Evolutionary conservation across 2,329 filamentous ascomycete species (phyloP).

Genomic region (Blastomyces emzantsi): DNA sequence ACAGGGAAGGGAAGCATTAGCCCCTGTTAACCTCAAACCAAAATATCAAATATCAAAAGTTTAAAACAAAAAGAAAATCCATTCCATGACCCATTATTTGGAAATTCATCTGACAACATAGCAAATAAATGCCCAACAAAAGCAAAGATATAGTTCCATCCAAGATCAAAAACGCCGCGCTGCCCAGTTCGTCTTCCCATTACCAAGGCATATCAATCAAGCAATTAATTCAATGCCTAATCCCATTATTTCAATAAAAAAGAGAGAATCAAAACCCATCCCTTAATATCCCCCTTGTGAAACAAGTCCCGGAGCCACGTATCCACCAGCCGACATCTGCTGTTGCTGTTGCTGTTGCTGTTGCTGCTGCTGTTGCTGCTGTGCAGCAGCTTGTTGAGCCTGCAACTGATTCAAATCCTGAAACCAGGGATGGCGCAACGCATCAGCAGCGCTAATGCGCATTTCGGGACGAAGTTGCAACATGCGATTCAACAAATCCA

Average conservation of each 20-base stretch:
- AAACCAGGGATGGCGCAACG: conserved; percentile 90
- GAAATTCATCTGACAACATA: background rate
- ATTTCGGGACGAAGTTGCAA: conserved; percentile 87
- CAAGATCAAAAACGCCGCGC: conserved; percentile 1
- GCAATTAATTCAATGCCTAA: background rate
- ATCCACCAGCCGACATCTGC: conserved; percentile 26
- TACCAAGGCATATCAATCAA: background rate
- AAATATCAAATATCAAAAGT: background rate
- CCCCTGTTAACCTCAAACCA: background rate
- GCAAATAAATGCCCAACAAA: background rate
- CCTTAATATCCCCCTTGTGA: conserved; percentile 16
- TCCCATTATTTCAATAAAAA: background rate
- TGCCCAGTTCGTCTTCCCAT: background rate
- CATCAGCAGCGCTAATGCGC: conserved; percentile 77
- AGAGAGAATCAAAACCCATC: background rate
- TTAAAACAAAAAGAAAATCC: background rate
- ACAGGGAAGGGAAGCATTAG: background rate
- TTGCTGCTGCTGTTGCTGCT: background rate
- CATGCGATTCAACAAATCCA: conserved; percentile 84
- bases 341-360: conserved; percentile 26
- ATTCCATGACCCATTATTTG: background rate
- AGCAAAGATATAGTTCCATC: background rate
- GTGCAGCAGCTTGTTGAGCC: conserved; percentile 32
- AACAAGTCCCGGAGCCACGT: conserved; percentile 29
- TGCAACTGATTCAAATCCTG: conserved; percentile 51